Conservation (phyloP, 2,329 filamentous ascomycete genomes). For the Diaporthe batatas region DNA sequence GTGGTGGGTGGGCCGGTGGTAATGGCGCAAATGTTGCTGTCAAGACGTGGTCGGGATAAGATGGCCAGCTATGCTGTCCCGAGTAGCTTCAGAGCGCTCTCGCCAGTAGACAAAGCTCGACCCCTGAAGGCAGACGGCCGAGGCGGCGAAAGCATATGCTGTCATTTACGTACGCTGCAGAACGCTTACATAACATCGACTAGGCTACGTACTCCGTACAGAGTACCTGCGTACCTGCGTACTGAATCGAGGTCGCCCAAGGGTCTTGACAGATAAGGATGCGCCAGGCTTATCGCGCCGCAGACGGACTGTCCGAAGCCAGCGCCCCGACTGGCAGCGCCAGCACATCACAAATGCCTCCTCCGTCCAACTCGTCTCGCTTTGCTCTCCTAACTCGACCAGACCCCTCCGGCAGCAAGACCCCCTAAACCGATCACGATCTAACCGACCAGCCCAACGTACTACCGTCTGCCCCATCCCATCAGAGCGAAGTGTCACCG, state of each 20-base stretch:
- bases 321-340: conserved; percentile 23
- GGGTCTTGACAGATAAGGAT: conserved; percentile 29
- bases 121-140: conserved; percentile 20
- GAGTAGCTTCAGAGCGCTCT: conserved; percentile 14
- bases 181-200: conserved; percentile 16
- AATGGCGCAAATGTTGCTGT: conserved; percentile 15
- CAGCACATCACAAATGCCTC: conserved; percentile 22
- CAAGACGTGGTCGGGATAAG: conserved; percentile 12
- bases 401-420: not conserved
- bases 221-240: too few species aligned
- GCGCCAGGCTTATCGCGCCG: conserved; percentile 26
- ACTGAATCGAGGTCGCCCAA: not conserved
- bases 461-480: not conserved
- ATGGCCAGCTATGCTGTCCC: conserved; percentile 29
- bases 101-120: conserved; percentile 31
- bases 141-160: conserved; percentile 29
- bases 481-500: not conserved
- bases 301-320: conserved; percentile 30
- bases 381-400: not conserved
- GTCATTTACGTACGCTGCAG: conserved; percentile 33
- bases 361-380: not conserved
- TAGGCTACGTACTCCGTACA: too few species aligned
- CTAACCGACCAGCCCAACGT: not conserved
- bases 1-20: not conserved
- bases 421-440: not conserved